Conservation (phyloP, 139 green algal genomes). For the Coccomyxa sp. region DNA sequence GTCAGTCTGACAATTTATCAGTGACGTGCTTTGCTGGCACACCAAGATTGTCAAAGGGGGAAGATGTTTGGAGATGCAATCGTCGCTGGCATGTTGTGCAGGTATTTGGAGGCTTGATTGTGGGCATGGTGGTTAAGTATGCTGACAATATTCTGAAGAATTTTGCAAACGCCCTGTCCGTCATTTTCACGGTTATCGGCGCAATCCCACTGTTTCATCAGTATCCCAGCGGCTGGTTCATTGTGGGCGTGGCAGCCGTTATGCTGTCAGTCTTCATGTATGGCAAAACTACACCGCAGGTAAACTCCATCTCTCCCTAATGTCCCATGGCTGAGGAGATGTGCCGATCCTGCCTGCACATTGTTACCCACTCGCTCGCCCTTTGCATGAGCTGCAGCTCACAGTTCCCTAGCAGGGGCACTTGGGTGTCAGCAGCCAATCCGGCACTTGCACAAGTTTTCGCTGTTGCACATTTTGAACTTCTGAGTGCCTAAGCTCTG, state of each 20-base stretch:
- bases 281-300: conserved; percentile 12
- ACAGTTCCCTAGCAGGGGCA: too few species aligned
- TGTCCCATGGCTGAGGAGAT: too few species aligned
- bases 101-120: conserved; percentile 55
- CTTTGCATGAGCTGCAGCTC: too few species aligned
- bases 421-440: too few species aligned
- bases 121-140: conserved; percentile 59
- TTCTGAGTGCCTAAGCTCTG: too few species aligned
- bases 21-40: background rate
- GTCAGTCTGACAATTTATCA: background rate
- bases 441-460: too few species aligned
- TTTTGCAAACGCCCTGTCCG: conserved; percentile 54
- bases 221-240: conserved; percentile 46
- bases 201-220: conserved; percentile 55
- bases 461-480: too few species aligned
- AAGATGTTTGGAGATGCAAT: background rate
- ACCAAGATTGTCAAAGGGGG: background rate
- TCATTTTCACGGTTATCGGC: conserved; percentile 53
- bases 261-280: conserved; percentile 56
- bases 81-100: conserved; percentile 10
- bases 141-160: conserved; percentile 60
- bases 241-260: conserved; percentile 38
- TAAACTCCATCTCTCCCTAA: background rate
- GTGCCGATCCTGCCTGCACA: too few species aligned
- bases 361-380: too few species aligned